Conservation (phyloP, 345 rosid species). For the Zanthoxylum bungeanum region DNA sequence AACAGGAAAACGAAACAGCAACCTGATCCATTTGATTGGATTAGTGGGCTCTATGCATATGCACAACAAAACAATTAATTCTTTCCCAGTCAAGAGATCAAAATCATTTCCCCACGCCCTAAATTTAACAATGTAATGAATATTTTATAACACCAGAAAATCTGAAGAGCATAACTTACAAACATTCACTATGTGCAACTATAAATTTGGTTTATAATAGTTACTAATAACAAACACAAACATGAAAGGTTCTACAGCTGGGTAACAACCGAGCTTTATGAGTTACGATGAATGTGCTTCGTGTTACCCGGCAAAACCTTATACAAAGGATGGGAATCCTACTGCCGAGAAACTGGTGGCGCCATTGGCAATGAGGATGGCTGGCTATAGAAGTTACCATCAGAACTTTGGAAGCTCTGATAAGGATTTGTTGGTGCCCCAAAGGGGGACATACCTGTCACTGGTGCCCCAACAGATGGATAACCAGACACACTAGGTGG, state of each 20-base stretch:
- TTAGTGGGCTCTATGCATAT: no score
- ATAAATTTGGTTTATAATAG: conserved; percentile 20
- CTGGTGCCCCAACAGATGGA: conserved; percentile 35
- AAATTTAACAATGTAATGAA: conserved; percentile 13
- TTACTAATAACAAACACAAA: conserved; percentile 10
- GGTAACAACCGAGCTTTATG: not conserved
- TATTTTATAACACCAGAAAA: conserved; percentile 2
- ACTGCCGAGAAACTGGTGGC: conserved; percentile 70
- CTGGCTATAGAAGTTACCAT: conserved; percentile 59
- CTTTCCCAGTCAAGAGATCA: not conserved
- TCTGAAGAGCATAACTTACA: conserved; percentile 18
- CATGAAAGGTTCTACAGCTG: not conserved
- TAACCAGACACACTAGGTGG: conserved; percentile 42
- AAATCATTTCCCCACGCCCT: not conserved
- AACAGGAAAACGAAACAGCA: no score
- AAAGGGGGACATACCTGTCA: conserved; percentile 44
- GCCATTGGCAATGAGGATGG: conserved; percentile 55
- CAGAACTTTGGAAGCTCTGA: conserved; percentile 66
- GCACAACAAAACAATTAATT: not conserved
- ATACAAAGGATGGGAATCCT: conserved; percentile 13
- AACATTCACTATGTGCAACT: conserved; percentile 31
- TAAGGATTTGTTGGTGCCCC: conserved; percentile 42
- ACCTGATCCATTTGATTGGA: no score
- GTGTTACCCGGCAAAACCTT: not conserved
- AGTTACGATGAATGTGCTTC: not conserved